Evolutionary conservation across 2,329 filamentous ascomycete genomes (phyloP), one percentile per base, ranked within the genome.

Genomic region (Nemania serpens): DNA sequence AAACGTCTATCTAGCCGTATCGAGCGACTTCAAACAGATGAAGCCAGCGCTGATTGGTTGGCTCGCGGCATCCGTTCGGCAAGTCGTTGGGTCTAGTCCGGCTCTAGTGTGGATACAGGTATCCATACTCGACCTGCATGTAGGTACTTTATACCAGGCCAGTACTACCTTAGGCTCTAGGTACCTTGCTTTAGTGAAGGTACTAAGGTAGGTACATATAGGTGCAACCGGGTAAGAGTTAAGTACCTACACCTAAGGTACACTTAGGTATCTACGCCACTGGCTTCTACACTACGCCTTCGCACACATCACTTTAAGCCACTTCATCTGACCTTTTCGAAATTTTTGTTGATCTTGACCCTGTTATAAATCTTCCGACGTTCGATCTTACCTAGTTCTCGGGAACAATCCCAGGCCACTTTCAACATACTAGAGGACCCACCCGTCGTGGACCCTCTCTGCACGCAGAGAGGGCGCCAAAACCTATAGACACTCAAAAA

Each of bases 1-100:
- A 66, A 68, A 66, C 68, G 55, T 68, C 56, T 52, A 11, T 56
- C 58, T 66, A 68, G 64, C 63, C 55, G 15, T 25, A 66, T 70
- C 61, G 46, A 60, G 67, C 59, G 59, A 62, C 57, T 59, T 61
- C 47, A 61, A 60, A 65, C 63, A 55, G 58, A 52, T 15, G 22
- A 43, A 41, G 25, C 52, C 20, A 29, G 7, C 25, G 25, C 7
- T 29, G 25, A 64, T 51, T 54, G 58, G 62, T 34, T 51, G 50
- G 59, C 17, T 51, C 15, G 22, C n/a, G 47, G 43, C 33, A 41
- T 37, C n/a, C 39, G 37, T 13, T 57, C 49, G 47, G 51, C 59
- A 58, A 52, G 41, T 58, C 22, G 49, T 36, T 48, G 36, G 43
- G 36, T 37, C 34, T 36, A 45, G 54, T 47, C 33, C 7, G 17